Base-by-base conservation (phyloP, 2,329 filamentous ascomycete genomes). In the Leptographium galeiforme region DNA sequence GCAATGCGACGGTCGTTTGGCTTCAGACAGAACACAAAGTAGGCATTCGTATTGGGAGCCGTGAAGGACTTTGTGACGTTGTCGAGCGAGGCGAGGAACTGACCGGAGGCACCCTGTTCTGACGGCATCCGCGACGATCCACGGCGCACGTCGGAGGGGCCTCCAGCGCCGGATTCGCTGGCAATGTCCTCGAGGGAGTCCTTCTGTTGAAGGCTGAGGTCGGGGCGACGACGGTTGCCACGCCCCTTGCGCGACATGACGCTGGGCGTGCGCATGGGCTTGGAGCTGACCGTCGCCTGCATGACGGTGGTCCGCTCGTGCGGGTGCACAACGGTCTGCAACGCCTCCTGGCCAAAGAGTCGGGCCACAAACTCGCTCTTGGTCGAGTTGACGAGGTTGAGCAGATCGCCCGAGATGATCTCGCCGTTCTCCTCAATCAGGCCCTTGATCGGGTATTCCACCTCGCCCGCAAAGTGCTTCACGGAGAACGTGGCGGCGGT, bases 11-110 rank as follows among this genome's bases (percentile, higher is more conserved):
- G 81, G 66, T 98, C 93, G 61, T 98, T 98, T 25, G 93, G 91
- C 70, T 98, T 98, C 58, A 98, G 71, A 63, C 93, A 98, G 69
- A 98, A 96, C 46, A 98, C 80, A 61, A 96, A 97, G 69, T 98
- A 98, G 1, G 86, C 81, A 63, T 98, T 98, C 12, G 89, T 87
- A 63, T 89, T 87, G 5, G 84, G 79, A 2, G 87, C 82, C 2
- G 82, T 85, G 46, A 98, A 74, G 2, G 89, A 90, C 61, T 91
- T 90, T 55, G 84, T 94, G 54, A 98, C 87, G 56, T 93, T 94
- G 59, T 95, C 88, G 32, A 98, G 73, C 0, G 90, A 87, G 1
- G 87, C 82, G 25, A 98, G 72, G 69, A 95, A 98, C 66, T 98
- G 93, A 2, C 87, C 89, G 0, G 93, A 88, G 16, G 91, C 91